Evolutionary conservation across 805 yeast genomes (phyloP), one percentile per base, ranked within the genome.

Genomic region (Suhomyces sp.): DNA sequence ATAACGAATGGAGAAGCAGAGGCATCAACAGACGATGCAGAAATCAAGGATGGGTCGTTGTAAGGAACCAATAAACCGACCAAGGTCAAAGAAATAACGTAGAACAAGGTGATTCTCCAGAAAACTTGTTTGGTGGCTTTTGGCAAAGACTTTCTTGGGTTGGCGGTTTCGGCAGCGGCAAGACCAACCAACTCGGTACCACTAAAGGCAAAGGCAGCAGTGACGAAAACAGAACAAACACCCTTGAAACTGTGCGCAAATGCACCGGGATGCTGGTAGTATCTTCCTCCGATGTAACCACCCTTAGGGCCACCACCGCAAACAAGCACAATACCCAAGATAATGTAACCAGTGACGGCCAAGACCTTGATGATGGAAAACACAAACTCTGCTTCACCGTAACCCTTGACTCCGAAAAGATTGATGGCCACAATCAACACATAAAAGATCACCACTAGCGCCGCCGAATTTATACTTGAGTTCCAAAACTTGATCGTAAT

Each of bases 41-140:
- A 83, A 29, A 81, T 62, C 50, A 86, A 73, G 55, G 81, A 68
- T 1, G 65, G 60, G 54, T 82, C 80, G 54, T 73, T 74, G 64
- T 77, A 86, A 13, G 93, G 92, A n/a, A 89, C 93, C 53, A 89
- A 74, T 60, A 87, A 82, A 44, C 91, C 87, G 36, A 76, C 70
- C 52, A 76, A 60, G 76, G 81, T 59, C 79, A 74, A 52, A 71
- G 84, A 65, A 71, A 79, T 56, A 66, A 89, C 76, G 72, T 89
- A 89, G 65, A 88, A 88, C 59, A 87, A 67, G 13, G 85, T 72
- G 53, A 88, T 85, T 71, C 94, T 79, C 92, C 93, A 88, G 71
- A 89, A 87, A 3, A 87, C 90, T 71, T 88, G 92, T 69, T 87
- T 88, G 54, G 86, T 82, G 44, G 93, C 92, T 48, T 79, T 77